Evolutionary conservation across 345 rosid species (phyloP), one percentile per base, ranked within the genome.

Genomic region (Heritiera littoralis): DNA sequence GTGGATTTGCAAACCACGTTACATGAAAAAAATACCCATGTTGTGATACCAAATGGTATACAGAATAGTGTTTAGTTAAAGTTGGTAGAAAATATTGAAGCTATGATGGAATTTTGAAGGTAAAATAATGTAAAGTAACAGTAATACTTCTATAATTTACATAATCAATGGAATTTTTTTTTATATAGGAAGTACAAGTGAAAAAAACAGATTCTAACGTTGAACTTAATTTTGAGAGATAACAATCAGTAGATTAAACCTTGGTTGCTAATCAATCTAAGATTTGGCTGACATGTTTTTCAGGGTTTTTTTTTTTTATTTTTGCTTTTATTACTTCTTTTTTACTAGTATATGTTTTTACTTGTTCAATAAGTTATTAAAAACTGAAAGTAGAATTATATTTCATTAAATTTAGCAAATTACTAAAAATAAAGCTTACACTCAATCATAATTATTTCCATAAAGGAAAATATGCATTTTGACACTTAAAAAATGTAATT

Each of bases 1-100:
- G 69, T 35, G 38, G 3, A 35, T 35, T 35, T 35, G 38, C 63
- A 74, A 80, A 17, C 77, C 49, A 67, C 32, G 63, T 58, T n/a
- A 58, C 46, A 71, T 6, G 11, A 46, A 69, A 35, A 49, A 6
- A 20, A 11, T 68, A 3, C 9, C 52, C 72, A 68, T 54, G 10
- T 45, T n/a, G 48, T 41, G 51, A 66, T 41, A 51, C 46, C 28
- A 9, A 40, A 66, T 18, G 15, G 18, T 18, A 66, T 9, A 43
- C 18, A 66, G 9, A 41, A 41, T 7, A 41, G 30, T n/a, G 0
- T 41, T 48, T 46, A 15, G 45, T 18, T 28, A 55, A 55, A 55
- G 35, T 35, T 12, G n/a, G 17, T 15, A 17, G 9, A 11, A 17
- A 41, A 23, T 43, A 23, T 40, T 43, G 48, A 18, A 40, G 45